phyloP scores from a whole-genome alignment of 73 alveolate species.

The Stentor roeselii region DNA sequence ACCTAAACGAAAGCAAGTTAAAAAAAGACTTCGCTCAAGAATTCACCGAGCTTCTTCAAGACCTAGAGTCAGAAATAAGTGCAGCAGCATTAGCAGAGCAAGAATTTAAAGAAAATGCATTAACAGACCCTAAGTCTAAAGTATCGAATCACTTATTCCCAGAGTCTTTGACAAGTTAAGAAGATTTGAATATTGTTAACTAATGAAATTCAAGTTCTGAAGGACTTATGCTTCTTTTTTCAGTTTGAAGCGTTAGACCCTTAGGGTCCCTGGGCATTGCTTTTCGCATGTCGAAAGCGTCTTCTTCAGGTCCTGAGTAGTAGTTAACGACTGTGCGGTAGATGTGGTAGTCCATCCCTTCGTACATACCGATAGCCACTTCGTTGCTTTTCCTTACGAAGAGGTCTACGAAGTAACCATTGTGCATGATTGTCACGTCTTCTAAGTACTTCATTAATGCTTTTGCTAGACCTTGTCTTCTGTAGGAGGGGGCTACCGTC shows the following conservation, averaged over 20 bases:
- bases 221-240: slow-evolving; percentile 8
- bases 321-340: slow-evolving; percentile 83
- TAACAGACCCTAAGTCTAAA: background rate
- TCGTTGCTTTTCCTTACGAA: slow-evolving; percentile 93
- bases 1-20: background rate
- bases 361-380: slow-evolving; percentile 92
- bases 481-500: slow-evolving; percentile 95
- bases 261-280: slow-evolving; percentile 86
- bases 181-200: no score
- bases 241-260: slow-evolving; percentile 49
- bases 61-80: background rate
- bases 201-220: slow-evolving; percentile 27
- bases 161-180: slow-evolving; percentile 3
- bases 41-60: background rate
- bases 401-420: slow-evolving; percentile 96
- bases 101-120: background rate
- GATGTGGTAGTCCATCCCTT: slow-evolving; percentile 86
- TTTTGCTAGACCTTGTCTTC: slow-evolving; percentile 98
- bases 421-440: slow-evolving; percentile 89
- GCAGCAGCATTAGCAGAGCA: background rate
- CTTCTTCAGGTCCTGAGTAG: slow-evolving; percentile 92
- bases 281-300: slow-evolving; percentile 98
- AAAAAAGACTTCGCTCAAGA: background rate
- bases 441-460: slow-evolving; percentile 93
- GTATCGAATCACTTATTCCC: background rate